A percentile compares a stretch with the other conserved stretches of the same genome.
These are phyloP conservation scores for Botrytis byssoidea DNA, from an alignment of 2,329 filamentous ascomycete species.

Conservation along the genomic window DNA sequence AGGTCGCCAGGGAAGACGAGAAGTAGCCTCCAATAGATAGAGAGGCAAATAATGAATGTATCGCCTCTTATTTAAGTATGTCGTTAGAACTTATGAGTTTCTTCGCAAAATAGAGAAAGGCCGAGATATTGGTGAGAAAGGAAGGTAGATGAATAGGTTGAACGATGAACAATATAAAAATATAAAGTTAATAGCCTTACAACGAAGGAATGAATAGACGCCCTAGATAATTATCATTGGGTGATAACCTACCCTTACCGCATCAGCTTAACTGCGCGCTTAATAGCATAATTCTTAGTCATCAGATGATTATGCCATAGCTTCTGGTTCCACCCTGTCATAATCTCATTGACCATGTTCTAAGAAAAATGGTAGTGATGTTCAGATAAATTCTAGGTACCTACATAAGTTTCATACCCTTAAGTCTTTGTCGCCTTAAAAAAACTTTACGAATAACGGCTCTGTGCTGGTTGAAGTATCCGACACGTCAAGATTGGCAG, in stretches of 20 bases:
- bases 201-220: neutral
- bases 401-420: neutral
- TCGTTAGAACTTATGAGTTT: neutral
- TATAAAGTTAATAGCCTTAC: neutral
- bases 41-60: neutral
- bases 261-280: neutral
- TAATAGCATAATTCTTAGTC: neutral
- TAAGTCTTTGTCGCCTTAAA: too few relatives aligned
- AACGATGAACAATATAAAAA: neutral
- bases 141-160: neutral
- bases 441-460: neutral
- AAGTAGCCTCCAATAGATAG: constrained; percentile 13
- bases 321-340: neutral
- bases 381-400: too few relatives aligned
- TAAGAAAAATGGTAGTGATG: too few relatives aligned
- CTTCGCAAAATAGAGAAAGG: neutral
- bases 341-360: neutral
- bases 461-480: neutral
- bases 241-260: too few relatives aligned
- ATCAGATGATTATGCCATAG: neutral
- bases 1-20: constrained; percentile 17
- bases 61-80: neutral
- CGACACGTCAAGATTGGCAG: neutral
- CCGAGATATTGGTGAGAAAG: neutral
- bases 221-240: neutral